A percentile compares a stretch with the other conserved stretches of the same genome.
Conservation (phyloP, 371 early-diverging fungal genomes). For the Mucor circinelloides region DNA sequence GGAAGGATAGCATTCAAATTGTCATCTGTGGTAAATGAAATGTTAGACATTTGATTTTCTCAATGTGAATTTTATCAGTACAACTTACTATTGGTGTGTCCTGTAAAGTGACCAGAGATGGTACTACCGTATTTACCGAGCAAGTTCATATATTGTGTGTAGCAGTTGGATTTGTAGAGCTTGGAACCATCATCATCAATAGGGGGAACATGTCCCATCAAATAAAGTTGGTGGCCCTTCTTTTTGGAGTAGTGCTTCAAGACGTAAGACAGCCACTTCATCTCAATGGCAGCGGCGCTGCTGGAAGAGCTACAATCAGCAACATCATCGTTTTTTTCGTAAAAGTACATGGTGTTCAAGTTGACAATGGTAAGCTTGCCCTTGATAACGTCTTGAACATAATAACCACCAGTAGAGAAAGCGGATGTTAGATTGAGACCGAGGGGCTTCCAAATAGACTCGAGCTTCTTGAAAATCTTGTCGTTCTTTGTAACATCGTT, state of each 20-base stretch:
- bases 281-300: constrained; percentile 30
- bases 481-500: constrained; percentile 30
- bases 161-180: constrained; percentile 33
- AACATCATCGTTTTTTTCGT: constrained; percentile 16
- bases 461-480: constrained; percentile 23
- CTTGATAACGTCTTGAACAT: constrained; percentile 22
- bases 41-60: neutral
- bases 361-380: constrained; percentile 25
- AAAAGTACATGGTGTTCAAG: constrained; percentile 39
- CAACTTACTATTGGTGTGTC: constrained; percentile 48
- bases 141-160: constrained; percentile 37
- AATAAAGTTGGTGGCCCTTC: constrained; percentile 25
- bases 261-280: constrained; percentile 34
- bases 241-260: constrained; percentile 14
- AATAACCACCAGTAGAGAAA: constrained; percentile 32
- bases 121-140: constrained; percentile 44
- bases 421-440: constrained; percentile 22
- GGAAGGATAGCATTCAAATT: constrained; percentile 23
- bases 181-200: constrained; percentile 31
- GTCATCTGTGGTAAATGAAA: constrained; percentile 15
- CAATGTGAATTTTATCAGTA: neutral
- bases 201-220: constrained; percentile 60
- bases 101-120: constrained; percentile 56
- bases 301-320: constrained; percentile 26
- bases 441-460: constrained; percentile 33